Percentiles rank a stretch among this genome's conserved stretches.
phyloP scores from a whole-genome alignment of 2,329 filamentous ascomycete genomes.

The Xylariales sp. region DNA sequence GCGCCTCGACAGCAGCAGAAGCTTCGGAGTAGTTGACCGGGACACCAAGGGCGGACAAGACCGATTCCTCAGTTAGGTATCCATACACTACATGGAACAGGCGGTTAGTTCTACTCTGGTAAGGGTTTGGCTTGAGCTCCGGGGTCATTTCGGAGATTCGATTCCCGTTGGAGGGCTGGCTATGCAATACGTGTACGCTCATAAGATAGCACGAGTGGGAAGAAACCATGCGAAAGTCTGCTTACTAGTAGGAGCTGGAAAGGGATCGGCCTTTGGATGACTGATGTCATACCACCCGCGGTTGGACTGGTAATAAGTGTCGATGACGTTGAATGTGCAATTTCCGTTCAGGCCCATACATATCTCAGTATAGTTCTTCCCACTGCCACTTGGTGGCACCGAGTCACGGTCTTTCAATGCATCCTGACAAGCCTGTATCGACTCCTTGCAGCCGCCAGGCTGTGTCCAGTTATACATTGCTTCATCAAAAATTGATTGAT shows the following conservation, averaged over 20 bases:
- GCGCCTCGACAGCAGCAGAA: constrained; percentile 35
- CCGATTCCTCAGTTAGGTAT: constrained; percentile 52
- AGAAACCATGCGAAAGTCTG: neutral
- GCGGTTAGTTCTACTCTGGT: too few relatives aligned
- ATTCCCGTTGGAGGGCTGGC: too few relatives aligned
- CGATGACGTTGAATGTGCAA: neutral
- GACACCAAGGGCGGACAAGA: constrained; percentile 54
- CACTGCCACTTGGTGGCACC: neutral
- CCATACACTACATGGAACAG: too few relatives aligned
- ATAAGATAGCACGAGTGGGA: neutral
- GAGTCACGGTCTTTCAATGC: constrained; percentile 9
- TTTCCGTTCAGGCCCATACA: constrained; percentile 8
- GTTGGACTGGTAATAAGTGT: neutral
- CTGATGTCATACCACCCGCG: constrained; percentile 19
- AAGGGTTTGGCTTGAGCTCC: too few relatives aligned
- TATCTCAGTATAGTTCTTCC: constrained; percentile 1
- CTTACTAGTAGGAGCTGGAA: constrained; percentile 42
- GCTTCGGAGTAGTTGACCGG: constrained; percentile 53
- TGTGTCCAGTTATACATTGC: constrained; percentile 7
- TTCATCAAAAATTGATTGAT: constrained; percentile 6
- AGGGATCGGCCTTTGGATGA: constrained; percentile 42
- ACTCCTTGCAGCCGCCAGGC: constrained; percentile 9
- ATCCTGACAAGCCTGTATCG: constrained; percentile 4
- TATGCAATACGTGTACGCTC: too few relatives aligned
- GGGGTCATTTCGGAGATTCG: too few relatives aligned